Base-by-base conservation (phyloP, 1,284 basidiomycete genomes). In the Malassezia psittaci region DNA sequence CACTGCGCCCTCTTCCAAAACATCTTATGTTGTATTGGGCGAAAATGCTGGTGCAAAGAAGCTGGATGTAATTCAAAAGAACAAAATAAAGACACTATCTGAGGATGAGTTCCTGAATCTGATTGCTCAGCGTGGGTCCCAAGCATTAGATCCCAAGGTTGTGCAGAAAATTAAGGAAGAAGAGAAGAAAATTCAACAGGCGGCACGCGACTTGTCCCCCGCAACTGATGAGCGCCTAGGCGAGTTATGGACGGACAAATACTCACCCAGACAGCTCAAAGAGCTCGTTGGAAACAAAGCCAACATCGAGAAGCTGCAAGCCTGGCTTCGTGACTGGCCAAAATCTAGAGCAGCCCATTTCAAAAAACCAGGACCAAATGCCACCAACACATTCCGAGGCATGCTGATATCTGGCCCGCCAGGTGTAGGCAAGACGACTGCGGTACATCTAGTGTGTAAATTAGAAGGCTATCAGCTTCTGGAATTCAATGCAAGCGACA, bases 351-450 rank as follows among this genome's bases (percentile, higher is more conserved):
- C 48, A 16, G 53, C 58, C 34, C 50, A 65, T 41, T 85, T 96
- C 78, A 96, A 90, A 77, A 94, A 93, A 72, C 90, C 90, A 0
- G 93, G 93, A 1, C 93, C 91, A 76, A 83, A 83, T 59, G 89
- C 83, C 0, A 87, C 86, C 83, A 89, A 89, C 61, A 78, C 85
- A 16, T 94, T 81, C 74, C 83, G 90, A 16, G 90, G 89, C 2
- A 82, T 96, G 1, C 78, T 99, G 57, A 84, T 98, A 59, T 88
- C 88, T 1, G 93, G 93, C 0, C 84, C 91, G 2, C 93, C 93
- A 4, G 93, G 94, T 2, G 94, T 96, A 54, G 93, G 93, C 32
- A 99, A 99, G 79, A 99, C 93, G 5, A 96, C 90, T 0, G 87
- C 87, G 57, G 93, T 93, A 0, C 93, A 98, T 76, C 72, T 99